Conservation (phyloP, 768 basidiomycete species). For the Suillus plorans region DNA sequence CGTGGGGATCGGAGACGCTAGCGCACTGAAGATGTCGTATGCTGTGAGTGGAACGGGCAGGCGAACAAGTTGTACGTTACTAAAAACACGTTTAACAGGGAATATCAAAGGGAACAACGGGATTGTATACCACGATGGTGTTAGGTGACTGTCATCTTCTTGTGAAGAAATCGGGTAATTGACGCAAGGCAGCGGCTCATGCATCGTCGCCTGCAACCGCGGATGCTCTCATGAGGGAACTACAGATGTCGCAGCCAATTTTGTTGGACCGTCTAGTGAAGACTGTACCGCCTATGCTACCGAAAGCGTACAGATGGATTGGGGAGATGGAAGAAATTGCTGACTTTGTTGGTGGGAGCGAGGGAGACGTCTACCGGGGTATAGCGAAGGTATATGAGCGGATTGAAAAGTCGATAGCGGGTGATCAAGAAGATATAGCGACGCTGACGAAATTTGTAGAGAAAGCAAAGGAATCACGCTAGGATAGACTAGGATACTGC, state of each 20-base stretch:
- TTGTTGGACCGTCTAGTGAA: conserved; percentile 40
- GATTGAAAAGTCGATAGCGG: conserved; percentile 40
- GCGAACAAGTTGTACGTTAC: background rate
- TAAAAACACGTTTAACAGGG: conserved; percentile 35
- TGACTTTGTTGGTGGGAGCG: conserved; percentile 47
- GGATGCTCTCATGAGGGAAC: conserved; percentile 51
- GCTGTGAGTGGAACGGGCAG: conserved; percentile 39
- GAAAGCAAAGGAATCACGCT: conserved; percentile 36
- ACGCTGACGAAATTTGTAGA: conserved; percentile 44
- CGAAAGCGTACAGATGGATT: conserved; percentile 64
- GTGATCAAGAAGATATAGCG: conserved; percentile 38
- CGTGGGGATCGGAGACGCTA: conserved; percentile 54
- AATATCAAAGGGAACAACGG: conserved; percentile 54
- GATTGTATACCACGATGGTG: conserved; percentile 55
- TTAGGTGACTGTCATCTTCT: conserved; percentile 37
- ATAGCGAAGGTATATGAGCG: conserved; percentile 46
- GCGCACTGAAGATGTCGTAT: conserved; percentile 65
- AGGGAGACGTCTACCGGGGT: conserved; percentile 47
- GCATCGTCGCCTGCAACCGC: conserved; percentile 61
- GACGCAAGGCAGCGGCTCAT: conserved; percentile 43
- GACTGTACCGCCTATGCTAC: conserved; percentile 48
- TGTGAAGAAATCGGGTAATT: conserved; percentile 5
- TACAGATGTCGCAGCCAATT: conserved; percentile 45
- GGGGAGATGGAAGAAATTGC: conserved; percentile 67
- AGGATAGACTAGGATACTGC: conserved; percentile 1